Evolutionary conservation across 257 asterid species (phyloP), one percentile per base, ranked within the genome.

Genomic region (Cinchona pubescens): DNA sequence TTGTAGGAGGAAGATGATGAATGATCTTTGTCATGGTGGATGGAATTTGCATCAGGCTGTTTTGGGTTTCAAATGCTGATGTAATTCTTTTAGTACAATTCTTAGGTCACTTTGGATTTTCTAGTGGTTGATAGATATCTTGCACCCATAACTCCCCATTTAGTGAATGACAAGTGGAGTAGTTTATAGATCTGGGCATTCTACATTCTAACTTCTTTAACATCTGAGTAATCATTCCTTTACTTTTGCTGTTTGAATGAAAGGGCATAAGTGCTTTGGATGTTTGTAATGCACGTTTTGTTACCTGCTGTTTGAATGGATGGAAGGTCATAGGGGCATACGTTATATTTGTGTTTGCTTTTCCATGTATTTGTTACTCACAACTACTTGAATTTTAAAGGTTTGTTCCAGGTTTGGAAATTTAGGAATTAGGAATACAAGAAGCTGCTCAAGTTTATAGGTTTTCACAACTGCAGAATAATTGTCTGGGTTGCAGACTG

Each of bases 1-100:
- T 62, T 80, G 83, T 42, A 86, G 92, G 88, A 85, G 2, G 92
- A 82, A 51, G 87, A 89, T 15, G 89, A 84, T n/a, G 88, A 85
- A 53, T 86, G 78, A 76, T 46, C 62, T 37, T 38, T 48, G n/a
- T 37, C 43, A 18, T 16, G 32, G 77, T 35, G 25, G 77, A 53
- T 40, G 68, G 35, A 46, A 45, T 42, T 45, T 53, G 19, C 71
- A 6, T 56, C 29, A n/a, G 73, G 55, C 15, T 35, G 32, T 42
- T 35, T 55, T 71, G 73, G 67, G 73, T 46, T 66, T 62, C 5
- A 45, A 71, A 40, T 69, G 67, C 23, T 61, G 34, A 74, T 73
- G 77, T 63, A 65, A 42, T 40, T 59, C 61, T 72, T 74, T 59
- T 81, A n/a, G n/a, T n/a, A 69, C 74, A 76, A n/a, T 75, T 67